phyloP scores from a whole-genome alignment of 345 rosid genomes.

The Lepidium aucheri region DNA sequence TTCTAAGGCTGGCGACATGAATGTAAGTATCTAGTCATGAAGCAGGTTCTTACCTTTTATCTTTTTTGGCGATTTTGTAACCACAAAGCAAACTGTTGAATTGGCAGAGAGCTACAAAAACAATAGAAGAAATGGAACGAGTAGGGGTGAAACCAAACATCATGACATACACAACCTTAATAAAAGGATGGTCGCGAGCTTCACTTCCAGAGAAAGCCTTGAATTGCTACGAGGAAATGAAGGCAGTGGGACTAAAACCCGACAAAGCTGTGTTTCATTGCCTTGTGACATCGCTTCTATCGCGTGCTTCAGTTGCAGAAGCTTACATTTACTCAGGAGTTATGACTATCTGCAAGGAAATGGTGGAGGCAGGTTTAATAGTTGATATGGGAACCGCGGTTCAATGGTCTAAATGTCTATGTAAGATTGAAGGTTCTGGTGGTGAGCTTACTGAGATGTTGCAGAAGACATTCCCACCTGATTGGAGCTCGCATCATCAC shows the following conservation, averaged over 20 bases:
- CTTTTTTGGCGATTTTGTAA: neutral
- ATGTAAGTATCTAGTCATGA: slow-evolving; percentile 34
- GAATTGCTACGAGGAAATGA: slow-evolving; percentile 78
- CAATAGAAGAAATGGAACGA: slow-evolving; percentile 60
- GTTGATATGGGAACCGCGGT: slow-evolving; percentile 97
- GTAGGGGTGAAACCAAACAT: slow-evolving; percentile 68
- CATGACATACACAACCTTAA: slow-evolving; percentile 83
- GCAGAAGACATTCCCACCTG: slow-evolving; percentile 94
- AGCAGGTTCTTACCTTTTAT: neutral
- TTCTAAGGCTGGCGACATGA: slow-evolving; percentile 95
- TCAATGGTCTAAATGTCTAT: slow-evolving; percentile 77
- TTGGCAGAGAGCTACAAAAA: slow-evolving; percentile 63
- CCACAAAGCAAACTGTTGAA: neutral
- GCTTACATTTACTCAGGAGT: slow-evolving; percentile 54
- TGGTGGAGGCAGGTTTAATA: slow-evolving; percentile 59
- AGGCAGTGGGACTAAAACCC: slow-evolving; percentile 61
- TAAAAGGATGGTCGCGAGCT: slow-evolving; percentile 94
- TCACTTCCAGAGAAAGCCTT: slow-evolving; percentile 89
- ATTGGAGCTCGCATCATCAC: slow-evolving; percentile 51
- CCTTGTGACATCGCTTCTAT: slow-evolving; percentile 70
- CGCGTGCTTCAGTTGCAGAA: slow-evolving; percentile 79
- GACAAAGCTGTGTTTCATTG: slow-evolving; percentile 92
- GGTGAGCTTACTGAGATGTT: slow-evolving; percentile 85
- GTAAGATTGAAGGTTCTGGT: slow-evolving; percentile 80
- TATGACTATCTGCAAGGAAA: slow-evolving; percentile 57